phyloP scores from a whole-genome alignment of 2,329 filamentous ascomycete species.

The Chaetomium strumarium region DNA sequence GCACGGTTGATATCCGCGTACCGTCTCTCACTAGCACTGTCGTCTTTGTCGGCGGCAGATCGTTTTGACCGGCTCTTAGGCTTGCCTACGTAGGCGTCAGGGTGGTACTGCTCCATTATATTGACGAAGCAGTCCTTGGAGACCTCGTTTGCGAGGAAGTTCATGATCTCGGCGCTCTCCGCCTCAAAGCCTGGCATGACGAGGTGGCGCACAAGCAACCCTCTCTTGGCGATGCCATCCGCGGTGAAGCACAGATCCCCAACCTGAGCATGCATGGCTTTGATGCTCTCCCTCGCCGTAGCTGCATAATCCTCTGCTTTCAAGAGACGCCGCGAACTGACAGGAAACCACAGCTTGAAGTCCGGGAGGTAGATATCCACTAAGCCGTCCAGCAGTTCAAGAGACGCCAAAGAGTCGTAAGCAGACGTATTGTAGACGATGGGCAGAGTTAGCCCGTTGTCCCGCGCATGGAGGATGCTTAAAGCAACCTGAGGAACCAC shows the following conservation, averaged over 20 bases:
- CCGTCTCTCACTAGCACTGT: conserved; percentile 43
- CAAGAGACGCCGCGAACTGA: conserved; percentile 62
- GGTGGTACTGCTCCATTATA: conserved; percentile 85
- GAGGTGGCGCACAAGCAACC: conserved; percentile 69
- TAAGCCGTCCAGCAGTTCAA: conserved; percentile 68
- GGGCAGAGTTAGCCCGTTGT: conserved; percentile 63
- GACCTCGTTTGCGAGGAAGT: conserved; percentile 66
- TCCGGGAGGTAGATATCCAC: conserved; percentile 85
- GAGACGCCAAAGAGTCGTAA: conserved; percentile 68
- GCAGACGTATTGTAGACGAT: conserved; percentile 82
- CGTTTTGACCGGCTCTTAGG: conserved; percentile 36
- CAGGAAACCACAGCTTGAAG: conserved; percentile 72
- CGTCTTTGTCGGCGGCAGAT: conserved; percentile 25
- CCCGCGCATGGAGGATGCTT: conserved; percentile 65
- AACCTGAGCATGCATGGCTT: conserved; percentile 74
- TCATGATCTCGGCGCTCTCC: conserved; percentile 68
- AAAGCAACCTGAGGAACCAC: conserved; percentile 78
- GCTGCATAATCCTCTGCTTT: conserved; percentile 73
- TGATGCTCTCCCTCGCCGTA: conserved; percentile 69
- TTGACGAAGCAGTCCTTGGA: conserved; percentile 73
- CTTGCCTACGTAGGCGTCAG: conserved; percentile 76
- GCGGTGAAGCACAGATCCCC: conserved; percentile 76
- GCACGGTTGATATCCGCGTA: conserved; percentile 77
- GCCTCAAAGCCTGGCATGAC: conserved; percentile 78
- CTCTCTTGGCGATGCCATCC: conserved; percentile 74